Percentiles rank a stretch among this genome's conserved stretches.
Evolutionary conservation across 352 stramenopile species (phyloP).

Genomic region (Globisporangium iwayamae): DNA sequence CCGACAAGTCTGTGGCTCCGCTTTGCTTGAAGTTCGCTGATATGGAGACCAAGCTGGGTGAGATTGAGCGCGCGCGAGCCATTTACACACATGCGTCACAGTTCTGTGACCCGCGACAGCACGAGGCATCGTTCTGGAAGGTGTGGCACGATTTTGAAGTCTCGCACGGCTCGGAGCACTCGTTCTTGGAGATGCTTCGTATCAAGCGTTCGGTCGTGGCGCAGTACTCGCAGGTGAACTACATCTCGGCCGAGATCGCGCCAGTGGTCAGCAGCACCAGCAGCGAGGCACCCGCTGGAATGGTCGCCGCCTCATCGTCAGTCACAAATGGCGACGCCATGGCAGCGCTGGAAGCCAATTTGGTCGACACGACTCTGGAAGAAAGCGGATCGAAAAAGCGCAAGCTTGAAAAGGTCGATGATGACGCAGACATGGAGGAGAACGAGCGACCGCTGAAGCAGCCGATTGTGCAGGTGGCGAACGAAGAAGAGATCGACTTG

Average conservation of each 20-base stretch:
- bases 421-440: conserved; percentile 52
- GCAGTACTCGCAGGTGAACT: conserved; percentile 96
- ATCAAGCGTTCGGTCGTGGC: conserved; percentile 97
- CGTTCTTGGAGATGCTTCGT: conserved; percentile 98
- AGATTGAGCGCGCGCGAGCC: conserved; percentile 95
- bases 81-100: conserved; percentile 96
- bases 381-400: conserved; percentile 47
- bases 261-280: conserved; percentile 24
- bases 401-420: conserved; percentile 48
- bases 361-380: conserved; percentile 53
- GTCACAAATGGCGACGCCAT: conserved; percentile 81
- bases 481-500: conserved; percentile 93
- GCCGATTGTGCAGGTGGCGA: conserved; percentile 62
- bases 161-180: conserved; percentile 96
- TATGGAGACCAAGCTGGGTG: conserved; percentile 95
- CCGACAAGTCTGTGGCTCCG: conserved; percentile 87
- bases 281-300: conserved; percentile 29
- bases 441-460: conserved; percentile 66
- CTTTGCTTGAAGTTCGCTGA: conserved; percentile 96
- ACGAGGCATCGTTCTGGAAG: conserved; percentile 95
- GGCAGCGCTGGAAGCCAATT: conserved; percentile 76
- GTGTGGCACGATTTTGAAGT: conserved; percentile 96
- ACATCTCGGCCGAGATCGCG: conserved; percentile 92
- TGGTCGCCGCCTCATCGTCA: conserved; percentile 53
- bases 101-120: conserved; percentile 95